Percentiles rank a stretch among this genome's conserved stretches.
Conservation (phyloP, 2,329 filamentous ascomycete genomes). For the Cladosporium phlei region DNA sequence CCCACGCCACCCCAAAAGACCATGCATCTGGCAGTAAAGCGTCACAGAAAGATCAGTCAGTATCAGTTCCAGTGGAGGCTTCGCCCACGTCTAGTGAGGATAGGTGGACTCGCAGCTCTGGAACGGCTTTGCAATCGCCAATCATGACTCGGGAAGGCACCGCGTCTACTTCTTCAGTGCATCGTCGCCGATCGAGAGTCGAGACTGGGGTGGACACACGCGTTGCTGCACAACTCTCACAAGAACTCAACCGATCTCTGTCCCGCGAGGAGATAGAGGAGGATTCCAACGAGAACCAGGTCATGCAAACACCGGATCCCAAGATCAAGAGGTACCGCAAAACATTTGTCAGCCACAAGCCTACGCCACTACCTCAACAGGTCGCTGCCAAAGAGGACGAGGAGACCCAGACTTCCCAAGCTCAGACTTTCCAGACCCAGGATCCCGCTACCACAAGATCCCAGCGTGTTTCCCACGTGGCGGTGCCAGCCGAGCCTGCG, state of each 20-base stretch:
- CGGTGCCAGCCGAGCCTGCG: background rate
- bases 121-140: background rate
- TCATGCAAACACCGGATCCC: constrained; percentile 7
- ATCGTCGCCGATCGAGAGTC: constrained; percentile 2
- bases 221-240: constrained; percentile 4
- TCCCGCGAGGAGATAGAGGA: constrained; percentile 4
- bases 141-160: background rate
- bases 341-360: too few species aligned
- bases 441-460: constrained; percentile 1
- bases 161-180: background rate
- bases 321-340: constrained; percentile 1
- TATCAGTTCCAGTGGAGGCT: too few species aligned
- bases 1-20: too few species aligned
- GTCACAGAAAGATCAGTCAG: too few species aligned
- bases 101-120: background rate
- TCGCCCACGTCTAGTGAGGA: background rate
- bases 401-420: background rate
- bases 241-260: constrained; percentile 6
- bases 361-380: too few species aligned
- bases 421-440: constrained; percentile 6
- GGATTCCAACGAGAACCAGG: constrained; percentile 3
- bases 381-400: too few species aligned
- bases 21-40: too few species aligned
- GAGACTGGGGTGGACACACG: constrained; percentile 8
- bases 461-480: background rate